Evolutionary conservation across 2,329 filamentous ascomycete species (phyloP).

Genomic region (Exophiala spinifera): DNA sequence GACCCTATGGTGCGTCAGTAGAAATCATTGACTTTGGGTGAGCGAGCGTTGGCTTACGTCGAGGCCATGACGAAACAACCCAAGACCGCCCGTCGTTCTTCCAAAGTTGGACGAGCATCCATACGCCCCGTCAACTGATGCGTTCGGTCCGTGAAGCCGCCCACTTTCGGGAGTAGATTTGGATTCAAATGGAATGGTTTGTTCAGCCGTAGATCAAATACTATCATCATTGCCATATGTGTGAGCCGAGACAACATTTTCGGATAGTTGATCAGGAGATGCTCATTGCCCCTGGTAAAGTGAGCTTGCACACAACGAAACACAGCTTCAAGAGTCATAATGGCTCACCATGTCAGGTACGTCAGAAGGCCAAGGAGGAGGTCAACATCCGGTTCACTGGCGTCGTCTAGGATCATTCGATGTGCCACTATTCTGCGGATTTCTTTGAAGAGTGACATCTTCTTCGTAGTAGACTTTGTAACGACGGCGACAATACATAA

Average conservation of each 20-base stretch:
- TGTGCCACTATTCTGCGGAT: not conserved
- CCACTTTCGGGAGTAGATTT: not conserved
- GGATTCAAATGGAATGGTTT: not conserved
- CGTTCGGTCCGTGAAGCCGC: too few relatives aligned
- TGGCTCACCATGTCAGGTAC: not conserved
- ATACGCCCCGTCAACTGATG: not conserved
- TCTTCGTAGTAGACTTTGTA: not conserved
- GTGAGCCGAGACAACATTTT: constrained; percentile 2
- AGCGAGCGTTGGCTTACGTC: too few relatives aligned
- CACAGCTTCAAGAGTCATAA: not conserved
- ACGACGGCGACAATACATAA: constrained; percentile 1
- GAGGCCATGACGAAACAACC: constrained; percentile 48
- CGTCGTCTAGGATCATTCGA: not conserved
- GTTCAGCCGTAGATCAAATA: constrained; percentile 5
- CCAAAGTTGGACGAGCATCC: constrained; percentile 37
- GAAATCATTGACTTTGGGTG: constrained; percentile 7
- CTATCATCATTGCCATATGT: constrained; percentile 1
- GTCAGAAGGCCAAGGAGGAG: constrained; percentile 4
- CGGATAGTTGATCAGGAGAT: not conserved
- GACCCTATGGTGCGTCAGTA: constrained; percentile 28
- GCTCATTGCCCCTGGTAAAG: not conserved
- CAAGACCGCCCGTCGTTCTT: constrained; percentile 51
- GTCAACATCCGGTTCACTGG: not conserved
- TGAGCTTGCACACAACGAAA: constrained; percentile 1
- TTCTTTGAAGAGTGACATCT: not conserved